Percentiles rank a stretch among this genome's conserved stretches.
phyloP scores from a whole-genome alignment of 2,329 filamentous ascomycete genomes.

The Pyrenophora graminea region DNA sequence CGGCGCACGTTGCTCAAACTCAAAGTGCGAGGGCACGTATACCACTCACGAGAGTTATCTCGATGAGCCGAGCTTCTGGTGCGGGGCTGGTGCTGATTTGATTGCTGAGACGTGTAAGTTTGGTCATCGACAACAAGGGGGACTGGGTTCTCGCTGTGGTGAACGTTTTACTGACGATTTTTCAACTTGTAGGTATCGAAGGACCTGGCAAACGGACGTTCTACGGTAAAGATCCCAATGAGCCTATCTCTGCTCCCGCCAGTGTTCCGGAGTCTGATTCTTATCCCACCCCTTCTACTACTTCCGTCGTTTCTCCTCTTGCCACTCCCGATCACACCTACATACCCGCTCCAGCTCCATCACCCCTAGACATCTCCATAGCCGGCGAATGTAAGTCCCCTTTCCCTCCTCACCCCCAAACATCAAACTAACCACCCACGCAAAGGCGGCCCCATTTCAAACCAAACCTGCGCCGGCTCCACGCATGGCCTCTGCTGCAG shows the following conservation, averaged over 20 bases:
- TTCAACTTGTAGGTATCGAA: constrained; percentile 9
- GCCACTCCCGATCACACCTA: background rate
- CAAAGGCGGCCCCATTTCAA: background rate
- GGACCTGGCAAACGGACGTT: constrained; percentile 11
- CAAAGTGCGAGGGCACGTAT: constrained; percentile 21
- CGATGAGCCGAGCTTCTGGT: constrained; percentile 25
- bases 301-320: background rate
- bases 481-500: constrained; percentile 7
- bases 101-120: constrained; percentile 23
- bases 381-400: constrained; percentile 1
- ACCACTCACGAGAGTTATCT: constrained; percentile 16
- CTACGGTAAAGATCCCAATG: background rate
- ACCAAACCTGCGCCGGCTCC: constrained; percentile 6
- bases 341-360: background rate
- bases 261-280: background rate
- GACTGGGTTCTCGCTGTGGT: too few species aligned
- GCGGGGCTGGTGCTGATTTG: constrained; percentile 23
- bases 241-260: too few species aligned
- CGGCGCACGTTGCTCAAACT: constrained; percentile 12
- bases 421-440: background rate
- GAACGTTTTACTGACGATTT: background rate
- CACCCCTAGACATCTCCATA: background rate
- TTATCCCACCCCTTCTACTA: background rate
- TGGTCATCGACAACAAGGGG: background rate
- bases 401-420: background rate